phyloP scores from a whole-genome alignment of 176 grass and related monocot species.

The Rhynchospora pubera region DNA sequence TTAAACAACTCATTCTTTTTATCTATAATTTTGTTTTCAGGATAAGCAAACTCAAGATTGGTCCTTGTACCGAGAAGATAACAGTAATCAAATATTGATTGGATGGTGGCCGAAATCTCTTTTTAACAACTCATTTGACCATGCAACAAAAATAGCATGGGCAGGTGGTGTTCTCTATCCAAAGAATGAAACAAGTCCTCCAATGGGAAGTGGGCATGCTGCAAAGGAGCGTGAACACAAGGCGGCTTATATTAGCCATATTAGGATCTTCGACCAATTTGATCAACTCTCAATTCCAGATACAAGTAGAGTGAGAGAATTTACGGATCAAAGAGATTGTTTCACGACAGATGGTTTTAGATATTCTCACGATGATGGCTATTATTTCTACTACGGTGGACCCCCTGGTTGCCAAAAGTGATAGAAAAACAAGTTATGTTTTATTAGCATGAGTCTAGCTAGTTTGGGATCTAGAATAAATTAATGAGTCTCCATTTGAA shows the following conservation, averaged over 20 bases:
- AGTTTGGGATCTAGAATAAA: neutral
- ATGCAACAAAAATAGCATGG: slow-evolving; percentile 12
- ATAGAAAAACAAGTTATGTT: neutral
- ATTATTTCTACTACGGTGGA: slow-evolving; percentile 17
- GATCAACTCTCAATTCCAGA: neutral
- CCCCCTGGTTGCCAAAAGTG: slow-evolving; percentile 2
- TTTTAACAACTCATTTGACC: neutral
- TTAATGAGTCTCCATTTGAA: no score
- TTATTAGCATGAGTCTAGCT: neutral
- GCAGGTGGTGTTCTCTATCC: neutral
- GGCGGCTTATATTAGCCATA: slow-evolving; percentile 15
- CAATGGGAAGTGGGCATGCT: slow-evolving; percentile 18
- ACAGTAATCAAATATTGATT: neutral
- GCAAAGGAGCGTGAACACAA: neutral
- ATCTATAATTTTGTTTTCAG: no score
- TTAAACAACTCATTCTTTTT: no score
- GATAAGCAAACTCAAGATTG: no score
- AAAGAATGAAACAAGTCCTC: slow-evolving; percentile 7
- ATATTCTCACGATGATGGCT: neutral
- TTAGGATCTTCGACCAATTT: neutral
- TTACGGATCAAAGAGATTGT: neutral
- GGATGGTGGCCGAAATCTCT: neutral
- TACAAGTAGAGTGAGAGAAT: neutral
- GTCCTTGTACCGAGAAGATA: neutral
- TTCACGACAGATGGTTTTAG: neutral